Base-by-base conservation (phyloP, 306 rosid genomes). In the Begonia peltatifolia region DNA sequence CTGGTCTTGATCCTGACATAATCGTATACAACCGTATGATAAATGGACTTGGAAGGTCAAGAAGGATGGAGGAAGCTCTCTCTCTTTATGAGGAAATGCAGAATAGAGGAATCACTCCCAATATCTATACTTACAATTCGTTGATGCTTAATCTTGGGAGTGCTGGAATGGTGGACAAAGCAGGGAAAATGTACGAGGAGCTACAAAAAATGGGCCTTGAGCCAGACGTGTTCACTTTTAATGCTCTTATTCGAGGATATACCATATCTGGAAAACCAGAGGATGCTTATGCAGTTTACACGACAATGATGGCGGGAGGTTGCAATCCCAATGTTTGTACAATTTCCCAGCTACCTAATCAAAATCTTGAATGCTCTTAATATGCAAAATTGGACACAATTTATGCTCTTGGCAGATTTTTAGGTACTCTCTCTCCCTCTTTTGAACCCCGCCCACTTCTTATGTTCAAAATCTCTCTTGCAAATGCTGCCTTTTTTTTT, bases 261-360 rank as follows among this genome's bases (percentile, higher is more conserved):
- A 63, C 94, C 64, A 36, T 62, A 57, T 80, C 94, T 0, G 97
- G 80, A 46, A 68, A 78, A 52, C 71, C 74, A 59, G 90, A 89
- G 42, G 75, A 65, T 46, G 97, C 97, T 15, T 89, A 80, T 60
- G 70, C 87, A 20, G 66, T 85, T 58, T 85, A 74, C 77, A 67
- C 76, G 80, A 85, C 80, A 71, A 89, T 89, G 97, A 76, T 89
- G 90, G 78, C 79, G 12, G 84, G 63, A 18, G 97, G 97, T n/a
- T 82, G 90, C 73, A 73, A 69, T 55, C 97, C 95, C 51, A 82
- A 89, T 57, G 55, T 16, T 2, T 81, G 80, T 65, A 89, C 95
- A 47, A 76, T 64, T 58, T 90, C 95, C 6, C 94, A 85, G 68
- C 89, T 89, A 64, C 97, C 97, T 50, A 82, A 89, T 65, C 69